These are phyloP conservation scores for Candida vartiovaarae DNA, from an alignment of 805 yeast genomes.

Conservation along the genomic window DNA sequence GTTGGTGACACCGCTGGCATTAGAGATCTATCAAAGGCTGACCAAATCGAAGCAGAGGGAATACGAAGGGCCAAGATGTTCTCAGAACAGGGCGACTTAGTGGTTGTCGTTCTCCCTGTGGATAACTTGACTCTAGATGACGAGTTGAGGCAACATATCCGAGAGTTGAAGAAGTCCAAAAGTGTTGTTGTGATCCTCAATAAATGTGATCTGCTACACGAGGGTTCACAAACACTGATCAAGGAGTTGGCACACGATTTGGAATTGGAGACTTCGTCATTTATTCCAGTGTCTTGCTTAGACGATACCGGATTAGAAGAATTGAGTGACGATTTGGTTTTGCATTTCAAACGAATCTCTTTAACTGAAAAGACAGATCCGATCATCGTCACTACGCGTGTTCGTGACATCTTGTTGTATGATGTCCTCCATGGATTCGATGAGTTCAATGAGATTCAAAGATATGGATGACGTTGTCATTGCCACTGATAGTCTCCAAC, in stretches of 20 bases:
- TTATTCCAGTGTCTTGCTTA: conserved; percentile 53
- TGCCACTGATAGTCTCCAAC: conserved; percentile 69
- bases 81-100: conserved; percentile 57
- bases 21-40: conserved; percentile 40
- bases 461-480: conserved; percentile 63
- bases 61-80: conserved; percentile 65
- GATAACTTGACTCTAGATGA: conserved; percentile 29
- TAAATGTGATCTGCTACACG: conserved; percentile 45
- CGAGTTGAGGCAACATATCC: conserved; percentile 35
- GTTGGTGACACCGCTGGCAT: conserved; percentile 94
- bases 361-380: conserved; percentile 52
- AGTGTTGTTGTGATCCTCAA: conserved; percentile 44
- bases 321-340: conserved; percentile 36
- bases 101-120: conserved; percentile 55
- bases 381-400: conserved; percentile 64
- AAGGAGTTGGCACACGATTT: conserved; percentile 19
- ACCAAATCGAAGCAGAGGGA: conserved; percentile 70
- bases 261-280: conserved; percentile 14
- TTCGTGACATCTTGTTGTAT: conserved; percentile 61
- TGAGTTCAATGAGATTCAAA: conserved; percentile 47
- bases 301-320: conserved; percentile 47
- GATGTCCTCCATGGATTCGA: conserved; percentile 74
- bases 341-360: conserved; percentile 42
- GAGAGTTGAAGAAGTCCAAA: conserved; percentile 20
- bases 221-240: conserved; percentile 16